These are phyloP conservation scores for Quercus mongolica DNA, from an alignment of 306 rosid species.

Conservation along the genomic window DNA sequence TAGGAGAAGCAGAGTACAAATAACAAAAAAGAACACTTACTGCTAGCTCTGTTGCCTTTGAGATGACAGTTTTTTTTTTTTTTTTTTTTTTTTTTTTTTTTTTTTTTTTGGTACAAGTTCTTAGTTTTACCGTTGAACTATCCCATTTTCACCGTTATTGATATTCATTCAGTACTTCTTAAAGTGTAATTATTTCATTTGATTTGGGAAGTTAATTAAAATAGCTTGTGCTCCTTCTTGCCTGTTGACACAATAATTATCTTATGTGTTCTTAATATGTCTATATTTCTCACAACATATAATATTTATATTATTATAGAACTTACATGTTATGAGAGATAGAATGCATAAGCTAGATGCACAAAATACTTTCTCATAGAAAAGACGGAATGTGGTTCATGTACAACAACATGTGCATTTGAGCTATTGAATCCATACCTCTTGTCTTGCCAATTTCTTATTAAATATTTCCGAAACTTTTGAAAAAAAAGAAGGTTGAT, in stretches of 20 bases:
- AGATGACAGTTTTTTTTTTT: background rate
- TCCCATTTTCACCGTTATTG: background rate
- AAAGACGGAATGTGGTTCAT: too few species aligned
- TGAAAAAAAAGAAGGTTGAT: constrained; percentile 7
- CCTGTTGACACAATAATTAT: background rate
- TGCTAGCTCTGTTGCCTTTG: background rate
- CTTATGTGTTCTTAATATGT: too few species aligned
- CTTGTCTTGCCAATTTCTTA: background rate
- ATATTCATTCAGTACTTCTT: background rate
- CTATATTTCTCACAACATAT: too few species aligned
- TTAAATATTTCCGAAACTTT: background rate
- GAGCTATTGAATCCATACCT: too few species aligned
- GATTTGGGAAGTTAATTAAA: background rate
- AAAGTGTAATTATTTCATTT: background rate
- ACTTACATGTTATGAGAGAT: too few species aligned
- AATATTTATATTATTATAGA: too few species aligned
- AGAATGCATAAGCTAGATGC: too few species aligned
- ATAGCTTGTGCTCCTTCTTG: background rate
- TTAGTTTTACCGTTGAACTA: background rate
- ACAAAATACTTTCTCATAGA: too few species aligned
- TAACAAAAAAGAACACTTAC: background rate
- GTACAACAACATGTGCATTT: too few species aligned
- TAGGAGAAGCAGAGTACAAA: background rate
- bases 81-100: too few species aligned
- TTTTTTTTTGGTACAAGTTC: too few species aligned